phyloP scores from a whole-genome alignment of 805 yeast genomes.

The Saturnispora kantuleensis region DNA sequence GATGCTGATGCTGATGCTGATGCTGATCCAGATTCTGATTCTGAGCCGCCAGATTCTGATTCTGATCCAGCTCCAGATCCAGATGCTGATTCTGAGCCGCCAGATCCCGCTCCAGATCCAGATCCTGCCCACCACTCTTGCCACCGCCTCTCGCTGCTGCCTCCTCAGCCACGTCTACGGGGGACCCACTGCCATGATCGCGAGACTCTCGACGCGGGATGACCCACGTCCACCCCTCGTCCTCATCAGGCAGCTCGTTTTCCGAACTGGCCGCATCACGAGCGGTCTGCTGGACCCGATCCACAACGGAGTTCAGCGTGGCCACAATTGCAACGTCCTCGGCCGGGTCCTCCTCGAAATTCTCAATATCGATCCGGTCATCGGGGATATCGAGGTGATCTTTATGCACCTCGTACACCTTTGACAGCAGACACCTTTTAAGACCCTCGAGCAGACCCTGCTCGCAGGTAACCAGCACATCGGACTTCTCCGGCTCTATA shows the following conservation, averaged over 20 bases:
- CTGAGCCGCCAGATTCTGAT: too few relatives aligned
- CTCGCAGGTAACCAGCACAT: conserved; percentile 25
- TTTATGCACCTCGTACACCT: neutral
- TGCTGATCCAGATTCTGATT: too few relatives aligned
- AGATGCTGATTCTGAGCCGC: too few relatives aligned
- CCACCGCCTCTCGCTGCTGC: too few relatives aligned
- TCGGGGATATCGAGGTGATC: conserved; percentile 10
- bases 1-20: too few relatives aligned
- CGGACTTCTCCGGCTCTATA: conserved; percentile 37
- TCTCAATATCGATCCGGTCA: neutral
- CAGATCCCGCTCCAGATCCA: too few relatives aligned
- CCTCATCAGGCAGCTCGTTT: neutral
- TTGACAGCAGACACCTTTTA: conserved; percentile 4
- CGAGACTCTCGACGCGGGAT: too few relatives aligned
- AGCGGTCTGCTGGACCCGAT: neutral
- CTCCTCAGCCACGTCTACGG: too few relatives aligned
- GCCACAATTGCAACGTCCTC: neutral
- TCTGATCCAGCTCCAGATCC: too few relatives aligned
- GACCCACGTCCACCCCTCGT: too few relatives aligned
- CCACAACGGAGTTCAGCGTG: neutral
- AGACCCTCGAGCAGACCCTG: conserved; percentile 16
- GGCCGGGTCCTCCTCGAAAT: neutral
- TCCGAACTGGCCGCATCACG: neutral
- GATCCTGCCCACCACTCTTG: too few relatives aligned
- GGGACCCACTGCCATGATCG: too few relatives aligned